Evolutionary conservation across 1,284 basidiomycete genomes (phyloP), one percentile per base, ranked within the genome.

Genomic region (Leccinum laetum): DNA sequence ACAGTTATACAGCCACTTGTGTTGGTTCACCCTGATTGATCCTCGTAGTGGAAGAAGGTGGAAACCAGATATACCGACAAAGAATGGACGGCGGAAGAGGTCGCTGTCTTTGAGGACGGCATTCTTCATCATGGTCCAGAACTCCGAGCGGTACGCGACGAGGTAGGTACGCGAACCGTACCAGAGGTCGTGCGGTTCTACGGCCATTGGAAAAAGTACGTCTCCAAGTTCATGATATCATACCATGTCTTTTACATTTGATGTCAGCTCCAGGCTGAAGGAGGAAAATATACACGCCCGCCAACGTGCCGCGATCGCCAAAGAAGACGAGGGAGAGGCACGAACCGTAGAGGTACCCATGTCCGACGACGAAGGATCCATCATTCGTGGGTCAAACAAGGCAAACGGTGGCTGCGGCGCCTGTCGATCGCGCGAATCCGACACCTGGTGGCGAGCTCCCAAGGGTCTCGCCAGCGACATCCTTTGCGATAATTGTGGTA

Each of bases 371-470:
- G 92, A 94, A 72, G 86, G 85, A n/a, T 95, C 92, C 4, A 80
- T 92, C 57, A 81, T 91, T 44, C 81, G 81, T 11, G 82, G 83
- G 21, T 80, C 83, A 14, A 82, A 84, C 24, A 86, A 85, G 69
- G 82, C 84, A 61, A 86, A 83, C 64, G 76, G 79, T 61, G 84
- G 81, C 63, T 95, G 94, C 76, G 90, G 90, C 49, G 89, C 92
- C 6, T 93, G 94, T 77, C 84, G 89, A 61, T 94, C 88, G 26
- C 87, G 86, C 66, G 90, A 90, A 69, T 92, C 89, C 8, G 84
- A 82, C 58, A 80, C 80, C 4, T 96, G 94, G 95, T 95, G 93
- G 93, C 90, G 92, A 77, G 90, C 93, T 61, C 92, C 93, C 5
- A 91, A 93, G 75, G 87, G 89, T 52, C 83, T 96, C 62, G 81